Conservation (phyloP, 495 filamentous ascomycete species). For the Penicillium longicatenatum region DNA sequence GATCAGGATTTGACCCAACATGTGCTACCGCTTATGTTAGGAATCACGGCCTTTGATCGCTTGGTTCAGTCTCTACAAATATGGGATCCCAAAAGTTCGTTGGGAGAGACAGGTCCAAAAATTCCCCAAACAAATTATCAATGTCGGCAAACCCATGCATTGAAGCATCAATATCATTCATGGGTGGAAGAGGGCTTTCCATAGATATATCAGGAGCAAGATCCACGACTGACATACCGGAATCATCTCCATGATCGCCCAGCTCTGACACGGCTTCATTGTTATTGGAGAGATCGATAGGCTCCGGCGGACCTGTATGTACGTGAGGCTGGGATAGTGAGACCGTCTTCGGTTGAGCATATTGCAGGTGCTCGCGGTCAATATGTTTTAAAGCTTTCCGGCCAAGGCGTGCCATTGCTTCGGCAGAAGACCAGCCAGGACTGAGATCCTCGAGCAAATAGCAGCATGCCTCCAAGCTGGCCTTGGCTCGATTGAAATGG, state of each 20-base stretch:
- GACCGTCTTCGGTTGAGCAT: not conserved
- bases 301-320: not conserved
- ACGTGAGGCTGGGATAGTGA: not conserved
- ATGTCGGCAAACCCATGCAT: conserved; percentile 39
- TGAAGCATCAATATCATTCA: conserved; percentile 11
- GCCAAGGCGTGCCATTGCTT: conserved; percentile 61
- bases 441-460: conserved; percentile 56
- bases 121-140: conserved; percentile 44
- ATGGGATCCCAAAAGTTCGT: conserved; percentile 49
- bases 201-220: conserved; percentile 5
- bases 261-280: not conserved
- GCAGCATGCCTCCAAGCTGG: conserved; percentile 60
- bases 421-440: conserved; percentile 62
- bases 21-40: not conserved
- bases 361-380: conserved; percentile 8
- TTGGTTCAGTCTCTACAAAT: conserved; percentile 27
- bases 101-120: conserved; percentile 43
- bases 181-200: conserved; percentile 4
- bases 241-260: not conserved
- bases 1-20: not conserved
- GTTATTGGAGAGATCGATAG: not conserved
- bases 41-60: not conserved
- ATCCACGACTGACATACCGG: conserved; percentile 1
- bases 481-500: conserved; percentile 61
- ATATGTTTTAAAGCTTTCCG: conserved; percentile 41